Evolutionary conservation across 352 stramenopile genomes (phyloP).

Genomic region (Pelagophyceae sp.): DNA sequence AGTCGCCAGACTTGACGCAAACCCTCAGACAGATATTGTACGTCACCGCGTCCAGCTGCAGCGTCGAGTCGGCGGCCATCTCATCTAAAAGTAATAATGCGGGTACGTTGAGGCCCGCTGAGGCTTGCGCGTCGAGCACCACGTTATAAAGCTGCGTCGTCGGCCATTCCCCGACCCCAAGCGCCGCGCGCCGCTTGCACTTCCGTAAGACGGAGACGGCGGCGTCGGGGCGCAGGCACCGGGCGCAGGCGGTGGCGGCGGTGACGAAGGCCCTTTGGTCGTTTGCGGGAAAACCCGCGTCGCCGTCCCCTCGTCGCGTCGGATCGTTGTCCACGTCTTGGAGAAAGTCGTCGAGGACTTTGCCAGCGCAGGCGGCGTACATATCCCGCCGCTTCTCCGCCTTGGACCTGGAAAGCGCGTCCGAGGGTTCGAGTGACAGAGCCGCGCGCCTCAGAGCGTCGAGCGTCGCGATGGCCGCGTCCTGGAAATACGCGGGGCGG

Average conservation of each 20-base stretch:
- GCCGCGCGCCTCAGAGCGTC: neutral
- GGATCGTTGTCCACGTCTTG: neutral
- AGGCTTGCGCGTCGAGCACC: neutral
- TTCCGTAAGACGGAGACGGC: neutral
- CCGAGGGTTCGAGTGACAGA: neutral
- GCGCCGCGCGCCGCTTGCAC: constrained; percentile 8
- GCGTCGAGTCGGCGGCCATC: neutral
- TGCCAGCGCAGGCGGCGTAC: neutral
- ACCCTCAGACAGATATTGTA: constrained; percentile 14
- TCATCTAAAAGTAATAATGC: neutral
- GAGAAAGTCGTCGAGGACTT: neutral
- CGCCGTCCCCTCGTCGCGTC: neutral
- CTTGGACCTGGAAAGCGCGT: neutral
- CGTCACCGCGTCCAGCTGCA: neutral
- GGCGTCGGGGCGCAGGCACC: neutral
- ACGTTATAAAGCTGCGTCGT: neutral
- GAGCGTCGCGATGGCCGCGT: neutral
- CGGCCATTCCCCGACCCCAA: neutral
- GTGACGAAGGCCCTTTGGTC: neutral
- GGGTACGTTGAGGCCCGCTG: neutral
- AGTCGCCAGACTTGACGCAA: neutral
- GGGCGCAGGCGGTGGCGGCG: neutral
- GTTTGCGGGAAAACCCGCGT: neutral
- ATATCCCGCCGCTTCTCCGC: neutral
- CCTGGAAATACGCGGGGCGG: neutral